These are phyloP conservation scores for Cryptococcus hybrid DNA, from an alignment of 1,284 basidiomycete species.

Conservation along the genomic window DNA sequence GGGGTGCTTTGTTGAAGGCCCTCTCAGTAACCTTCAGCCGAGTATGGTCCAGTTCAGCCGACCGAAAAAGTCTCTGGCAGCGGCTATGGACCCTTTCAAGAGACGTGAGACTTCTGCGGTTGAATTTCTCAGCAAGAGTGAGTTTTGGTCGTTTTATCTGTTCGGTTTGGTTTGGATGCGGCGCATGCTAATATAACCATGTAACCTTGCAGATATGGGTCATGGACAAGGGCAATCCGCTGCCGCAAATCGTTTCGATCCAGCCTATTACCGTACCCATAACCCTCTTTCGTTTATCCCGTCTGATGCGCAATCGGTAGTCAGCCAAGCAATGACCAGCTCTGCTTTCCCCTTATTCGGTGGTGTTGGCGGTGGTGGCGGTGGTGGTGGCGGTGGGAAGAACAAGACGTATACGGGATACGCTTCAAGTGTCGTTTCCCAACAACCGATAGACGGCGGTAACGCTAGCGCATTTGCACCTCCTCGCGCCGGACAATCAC, in stretches of 20 bases:
- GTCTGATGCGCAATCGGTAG: slow-evolving; percentile 87
- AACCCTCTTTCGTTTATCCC: slow-evolving; percentile 93
- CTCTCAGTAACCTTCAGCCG: slow-evolving; percentile 85
- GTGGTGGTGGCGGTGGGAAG: slow-evolving; percentile 55
- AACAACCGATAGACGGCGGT: slow-evolving; percentile 65
- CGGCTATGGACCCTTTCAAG: slow-evolving; percentile 81
- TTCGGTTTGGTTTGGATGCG: no score
- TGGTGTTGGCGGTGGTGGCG: slow-evolving; percentile 33
- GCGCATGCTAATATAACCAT: no score
- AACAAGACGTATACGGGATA: slow-evolving; percentile 67
- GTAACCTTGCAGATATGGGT: no score
- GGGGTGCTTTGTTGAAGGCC: slow-evolving; percentile 86
- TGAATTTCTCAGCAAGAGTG: neutral
- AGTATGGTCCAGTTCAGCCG: slow-evolving; percentile 99
- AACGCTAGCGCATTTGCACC: slow-evolving; percentile 9
- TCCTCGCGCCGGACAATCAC: slow-evolving; percentile 64
- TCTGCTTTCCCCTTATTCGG: slow-evolving; percentile 84
- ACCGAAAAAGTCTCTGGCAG: slow-evolving; percentile 77
- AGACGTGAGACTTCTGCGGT: slow-evolving; percentile 71
- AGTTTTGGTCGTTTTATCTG: no score
- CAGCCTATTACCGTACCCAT: slow-evolving; percentile 92
- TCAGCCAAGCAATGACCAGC: slow-evolving; percentile 85
- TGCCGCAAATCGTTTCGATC: slow-evolving; percentile 73
- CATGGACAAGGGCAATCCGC: slow-evolving; percentile 55
- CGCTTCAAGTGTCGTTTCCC: slow-evolving; percentile 86